Percentiles rank a stretch among this genome's conserved stretches.
Conservation (phyloP, 2,329 filamentous ascomycete species). For the Talaromyces sp. region DNA sequence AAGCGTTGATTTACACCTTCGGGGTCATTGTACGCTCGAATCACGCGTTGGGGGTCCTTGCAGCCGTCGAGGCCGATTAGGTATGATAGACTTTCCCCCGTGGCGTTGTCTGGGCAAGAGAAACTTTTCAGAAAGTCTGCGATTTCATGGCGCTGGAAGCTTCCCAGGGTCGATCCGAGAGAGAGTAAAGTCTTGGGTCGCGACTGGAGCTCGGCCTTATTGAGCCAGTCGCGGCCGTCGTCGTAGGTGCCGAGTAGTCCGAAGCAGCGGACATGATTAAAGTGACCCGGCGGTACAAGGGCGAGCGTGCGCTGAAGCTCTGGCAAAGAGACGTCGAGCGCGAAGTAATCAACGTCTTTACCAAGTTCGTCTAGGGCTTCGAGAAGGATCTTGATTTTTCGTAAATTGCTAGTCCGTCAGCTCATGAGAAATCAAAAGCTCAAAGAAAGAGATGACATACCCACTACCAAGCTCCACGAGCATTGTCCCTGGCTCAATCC, state of each 20-base stretch:
- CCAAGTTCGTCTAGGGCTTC: conserved; percentile 69
- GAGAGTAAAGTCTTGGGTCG: background rate
- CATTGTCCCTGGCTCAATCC: background rate
- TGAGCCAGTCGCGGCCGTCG: conserved; percentile 76
- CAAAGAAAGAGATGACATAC: background rate
- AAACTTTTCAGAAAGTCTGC: background rate
- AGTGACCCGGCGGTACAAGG: conserved; percentile 55
- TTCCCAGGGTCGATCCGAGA: background rate
- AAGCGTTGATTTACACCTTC: background rate
- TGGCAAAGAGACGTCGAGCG: conserved; percentile 70
- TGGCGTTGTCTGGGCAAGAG: background rate
- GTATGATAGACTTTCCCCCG: background rate
- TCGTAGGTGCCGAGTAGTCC: conserved; percentile 84
- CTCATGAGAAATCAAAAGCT: background rate
- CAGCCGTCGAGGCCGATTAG: background rate
- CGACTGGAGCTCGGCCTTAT: conserved; percentile 51
- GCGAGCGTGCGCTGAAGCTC: conserved; percentile 75
- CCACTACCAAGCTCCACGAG: conserved; percentile 12
- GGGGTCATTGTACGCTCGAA: conserved; percentile 62
- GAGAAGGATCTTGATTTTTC: conserved; percentile 75
- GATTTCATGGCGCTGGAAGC: background rate
- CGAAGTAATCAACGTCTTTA: conserved; percentile 78
- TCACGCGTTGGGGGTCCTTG: conserved; percentile 67
- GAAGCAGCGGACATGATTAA: conserved; percentile 67
- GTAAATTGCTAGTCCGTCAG: conserved; percentile 44